Percentiles rank a stretch among this genome's conserved stretches.
phyloP scores from a whole-genome alignment of 179 eudicot genomes.

The Silene vulgaris region DNA sequence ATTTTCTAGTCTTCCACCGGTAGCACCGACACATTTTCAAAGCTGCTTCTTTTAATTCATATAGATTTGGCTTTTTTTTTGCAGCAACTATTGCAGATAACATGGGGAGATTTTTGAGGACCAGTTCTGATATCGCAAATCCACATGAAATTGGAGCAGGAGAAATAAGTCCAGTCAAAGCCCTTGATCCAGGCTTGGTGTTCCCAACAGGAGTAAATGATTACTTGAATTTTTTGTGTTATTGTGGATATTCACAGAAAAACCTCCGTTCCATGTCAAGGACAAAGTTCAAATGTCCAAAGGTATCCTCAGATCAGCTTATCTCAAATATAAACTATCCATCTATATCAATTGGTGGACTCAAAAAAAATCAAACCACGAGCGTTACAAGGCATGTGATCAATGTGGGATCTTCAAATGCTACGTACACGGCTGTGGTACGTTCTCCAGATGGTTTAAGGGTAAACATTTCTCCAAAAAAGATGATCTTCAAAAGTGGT shows the following conservation, averaged over 20 bases:
- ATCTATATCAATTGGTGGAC: slow-evolving; percentile 48
- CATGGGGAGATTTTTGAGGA: slow-evolving; percentile 36
- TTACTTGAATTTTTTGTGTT: slow-evolving; percentile 50
- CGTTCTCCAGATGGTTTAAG: slow-evolving; percentile 42
- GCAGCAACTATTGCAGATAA: slow-evolving; percentile 49
- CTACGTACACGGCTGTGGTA: slow-evolving; percentile 37
- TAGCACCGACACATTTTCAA: not conserved
- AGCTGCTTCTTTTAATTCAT: not conserved
- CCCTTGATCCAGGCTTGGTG: slow-evolving; percentile 59
- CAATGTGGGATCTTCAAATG: slow-evolving; percentile 46
- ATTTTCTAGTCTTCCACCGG: too few species aligned
- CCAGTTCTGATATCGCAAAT: slow-evolving; percentile 34
- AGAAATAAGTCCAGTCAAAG: slow-evolving; percentile 48
- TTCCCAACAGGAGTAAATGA: slow-evolving; percentile 46
- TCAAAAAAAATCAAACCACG: slow-evolving; percentile 23
- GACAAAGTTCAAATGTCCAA: slow-evolving; percentile 41
- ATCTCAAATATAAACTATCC: slow-evolving; percentile 57
- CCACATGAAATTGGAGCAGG: slow-evolving; percentile 57
- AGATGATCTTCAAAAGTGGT: slow-evolving; percentile 32
- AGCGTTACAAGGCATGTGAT: slow-evolving; percentile 41
- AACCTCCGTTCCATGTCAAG: slow-evolving; percentile 37
- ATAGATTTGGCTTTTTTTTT: slow-evolving; percentile 4
- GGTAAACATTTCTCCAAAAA: slow-evolving; percentile 42
- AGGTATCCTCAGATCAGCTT: slow-evolving; percentile 27
- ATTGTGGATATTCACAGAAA: slow-evolving; percentile 38